Evolutionary conservation across 306 rosid species (phyloP), one percentile per base, ranked within the genome.

Genomic region (Vigna hirtella): DNA sequence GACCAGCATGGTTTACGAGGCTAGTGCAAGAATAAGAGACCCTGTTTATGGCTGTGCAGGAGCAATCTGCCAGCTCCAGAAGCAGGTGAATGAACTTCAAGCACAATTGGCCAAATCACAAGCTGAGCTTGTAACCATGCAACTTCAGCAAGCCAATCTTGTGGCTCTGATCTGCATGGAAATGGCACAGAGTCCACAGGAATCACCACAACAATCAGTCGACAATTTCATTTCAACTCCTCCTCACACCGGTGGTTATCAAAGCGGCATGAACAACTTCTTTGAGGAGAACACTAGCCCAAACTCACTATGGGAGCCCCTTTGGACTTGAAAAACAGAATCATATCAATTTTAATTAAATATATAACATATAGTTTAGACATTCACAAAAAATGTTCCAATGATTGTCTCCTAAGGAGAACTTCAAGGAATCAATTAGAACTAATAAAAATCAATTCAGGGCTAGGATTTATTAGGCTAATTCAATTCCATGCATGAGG

Each of bases 41-140:
- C 98, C 98, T 0, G 93, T 94, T 16, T 94, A 94, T 40, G 98
- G 98, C 1, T 89, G 97, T 75, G 98, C 98, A 0, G 97, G 98
- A 16, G 91, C 93, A 66, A 90, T 94, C 76, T 94, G 96, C 59
- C 96, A 90, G 64, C 94, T 94, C 7, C 98, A 92, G 64, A 90
- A 87, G 56, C 98, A 94, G 50, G 93, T 94, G 4, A 88, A 72
- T 67, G 98, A 94, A 43, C 96, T 94, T 26, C 94, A 92, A 82
- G 98, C 90, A 15, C 97, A 94, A 49, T 71, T 94, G 51, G 98
- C 96, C 8, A 92, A 89, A 67, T 74, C 98, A 40, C 97, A 94
- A 73, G 98, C 94, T 0, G 98, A 94, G 81, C 20, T 90, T 40
- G 91, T 86, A 50, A 92, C 81, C 85, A 89, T 92, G 97, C 96